Base-by-base conservation (phyloP, 2,329 filamentous ascomycete species). In the Alternaria alternata region DNA sequence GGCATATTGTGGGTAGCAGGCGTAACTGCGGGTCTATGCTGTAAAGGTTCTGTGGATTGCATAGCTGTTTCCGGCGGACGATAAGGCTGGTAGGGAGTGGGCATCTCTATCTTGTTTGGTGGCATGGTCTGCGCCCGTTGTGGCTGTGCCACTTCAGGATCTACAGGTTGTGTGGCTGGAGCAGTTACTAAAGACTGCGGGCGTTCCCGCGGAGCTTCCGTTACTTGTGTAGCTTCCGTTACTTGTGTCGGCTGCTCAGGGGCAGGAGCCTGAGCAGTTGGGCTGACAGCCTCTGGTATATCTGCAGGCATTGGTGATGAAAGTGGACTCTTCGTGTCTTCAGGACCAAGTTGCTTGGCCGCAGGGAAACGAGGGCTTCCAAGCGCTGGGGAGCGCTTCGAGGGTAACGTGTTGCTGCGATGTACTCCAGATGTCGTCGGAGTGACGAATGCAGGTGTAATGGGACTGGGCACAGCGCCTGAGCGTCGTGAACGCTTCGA, bases 331-430 rank as follows among this genome's bases (percentile, higher is more conserved):
- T 69, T 74, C 3, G 61, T 34, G 24, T 74, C 75, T 47, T 76
- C 74, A n/a, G 69, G 80, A 32, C 86, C 83, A 5, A 85, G 83
- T 38, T 84, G 80, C 69, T 84, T 85, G 49, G 72, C 67, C 32
- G 62, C 60, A 5, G 69, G 60, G 55, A 78, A 78, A n/a, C 75
- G 73, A 39, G 70, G 65, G 36, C 70, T 72, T n/a, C 69, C 65
- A 43, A 94, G 79, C 8, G 87, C 88, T 7, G 93, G 92, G 0
- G 93, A 95, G 75, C 91, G 90, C 75, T 96, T 96, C 0, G 94
- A 95, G 0, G 95, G 95, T 14, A 98, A 85, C 3, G 95, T 99
- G 75, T 98, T 98, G 80, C 94, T 97, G 66, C 89, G 82, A 71
- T 89, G 86, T n/a, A 92, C 83, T 44, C 88, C 86, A 42, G 82